Base-by-base conservation (phyloP, 441 rosid species). In the Hura crepitans region DNA sequence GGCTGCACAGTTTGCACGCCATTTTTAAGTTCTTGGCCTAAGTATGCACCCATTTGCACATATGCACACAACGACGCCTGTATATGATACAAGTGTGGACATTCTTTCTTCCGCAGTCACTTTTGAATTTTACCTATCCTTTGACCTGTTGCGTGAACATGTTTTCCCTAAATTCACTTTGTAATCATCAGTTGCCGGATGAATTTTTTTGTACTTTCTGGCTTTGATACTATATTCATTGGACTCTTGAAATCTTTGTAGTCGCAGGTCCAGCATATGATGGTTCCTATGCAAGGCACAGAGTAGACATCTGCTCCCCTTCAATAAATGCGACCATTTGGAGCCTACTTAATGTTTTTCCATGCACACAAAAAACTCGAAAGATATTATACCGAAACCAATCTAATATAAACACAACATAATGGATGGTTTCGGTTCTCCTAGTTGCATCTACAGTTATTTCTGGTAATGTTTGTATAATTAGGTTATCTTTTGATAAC, bases 201-300 rank as follows among this genome's bases (percentile, higher is more conserved):
- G 25, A 69, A 12, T 31, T 20, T n/a, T 23, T 50, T 25, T 28
- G 17, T 3, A 8, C 20, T 62, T 56, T 17, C 6, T 13, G 57
- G 79, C 66, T 65, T 70, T 65, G 18, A 69, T 53, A 37, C 30
- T 62, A 17, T 62, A 9, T 53, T 27, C 66, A 55, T 69, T 65
- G 74, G 70, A 68, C 47, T 71, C 64, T 6, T 62, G n/a, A 47
- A 31, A 46, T 55, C n/a, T 31, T 51, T 79, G 68, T 37, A 56
- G 68, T 60, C 72, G n/a, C 82, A 83, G 85, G 79, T 71, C n/a
- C 87, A 80, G 77, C 87, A 87, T 81, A 70, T 86, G 87, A 87
- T 87, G 90, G 81, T 82, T 77, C 90, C 84, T 30, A 85, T 80
- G 89, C 88, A 84, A 67, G 84, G 84, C 72, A 70, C 78, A 12